phyloP scores from a whole-genome alignment of 805 yeast species.

The Kodamaea leandrae region DNA sequence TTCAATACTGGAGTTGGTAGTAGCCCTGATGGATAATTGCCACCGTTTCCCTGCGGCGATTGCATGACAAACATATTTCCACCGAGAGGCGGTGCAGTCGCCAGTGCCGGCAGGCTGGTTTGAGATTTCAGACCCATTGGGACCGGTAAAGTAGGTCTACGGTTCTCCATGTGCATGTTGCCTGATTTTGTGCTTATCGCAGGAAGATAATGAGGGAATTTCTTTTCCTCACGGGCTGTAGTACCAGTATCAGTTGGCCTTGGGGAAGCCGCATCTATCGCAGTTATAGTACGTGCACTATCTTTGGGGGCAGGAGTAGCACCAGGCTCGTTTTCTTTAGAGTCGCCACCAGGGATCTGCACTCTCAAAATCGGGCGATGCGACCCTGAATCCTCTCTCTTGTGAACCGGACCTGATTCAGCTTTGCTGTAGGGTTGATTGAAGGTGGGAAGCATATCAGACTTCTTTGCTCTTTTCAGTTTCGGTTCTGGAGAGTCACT shows the following conservation, averaged over 20 bases:
- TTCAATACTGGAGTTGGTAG: constrained; percentile 34
- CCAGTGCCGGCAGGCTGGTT: constrained; percentile 39
- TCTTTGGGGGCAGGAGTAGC: constrained; percentile 16
- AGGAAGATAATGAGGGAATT: constrained; percentile 12
- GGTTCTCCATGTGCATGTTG: constrained; percentile 28
- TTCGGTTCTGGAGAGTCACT: constrained; percentile 36
- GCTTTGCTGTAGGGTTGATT: constrained; percentile 14
- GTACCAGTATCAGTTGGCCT: neutral
- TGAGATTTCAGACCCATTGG: constrained; percentile 38
- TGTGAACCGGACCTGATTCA: constrained; percentile 9
- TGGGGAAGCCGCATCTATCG: constrained; percentile 28
- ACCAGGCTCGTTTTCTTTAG: constrained; percentile 1
- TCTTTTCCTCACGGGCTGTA: constrained; percentile 4
- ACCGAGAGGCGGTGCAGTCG: constrained; percentile 41
- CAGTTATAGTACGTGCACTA: constrained; percentile 47
- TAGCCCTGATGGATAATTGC: constrained; percentile 18
- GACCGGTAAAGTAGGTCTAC: constrained; percentile 35
- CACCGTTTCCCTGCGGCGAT: constrained; percentile 19
- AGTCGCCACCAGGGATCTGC: constrained; percentile 55
- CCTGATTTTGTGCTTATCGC: constrained; percentile 19
- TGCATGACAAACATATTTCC: constrained; percentile 7
- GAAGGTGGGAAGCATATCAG: constrained; percentile 14
- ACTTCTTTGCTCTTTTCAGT: constrained; percentile 29
- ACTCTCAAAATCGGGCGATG: constrained; percentile 60
- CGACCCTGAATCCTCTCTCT: constrained; percentile 16